Base-by-base conservation (phyloP, 345 rosid species). In the Brassica carinata region DNA sequence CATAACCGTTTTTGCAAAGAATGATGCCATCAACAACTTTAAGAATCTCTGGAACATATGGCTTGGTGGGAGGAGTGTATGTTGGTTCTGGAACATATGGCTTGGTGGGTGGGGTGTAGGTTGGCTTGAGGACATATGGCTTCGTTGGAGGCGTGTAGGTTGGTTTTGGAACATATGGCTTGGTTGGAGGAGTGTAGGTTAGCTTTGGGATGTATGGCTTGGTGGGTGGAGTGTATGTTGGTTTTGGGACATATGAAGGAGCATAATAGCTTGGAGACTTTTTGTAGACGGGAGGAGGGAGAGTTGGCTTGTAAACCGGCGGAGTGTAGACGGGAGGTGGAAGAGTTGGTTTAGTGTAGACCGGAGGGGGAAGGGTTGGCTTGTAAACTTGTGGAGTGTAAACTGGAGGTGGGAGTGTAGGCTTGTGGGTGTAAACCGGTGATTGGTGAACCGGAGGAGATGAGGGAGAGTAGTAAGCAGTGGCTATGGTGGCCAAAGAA, bases 1-100 rank as follows among this genome's bases (percentile, higher is more conserved):
- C 69, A 48, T 74, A 33, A 48, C 83, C 85, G 5, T 81, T 72
- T 79, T 78, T 84, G 57, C 92, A 89, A 59, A 85, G 81, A 71
- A 84, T 79, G 76, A 84, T 75, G 9, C 92, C 90, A 77, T 81
- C 75, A 82, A 86, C 64, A 27, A 64, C 45, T 53, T 48, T 55
- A 31, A 29, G 1, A 3, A 65, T 65, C 45, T 71, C 40, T 19
- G 23, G 23, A 19, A 19, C 53, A 45, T 45, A 45, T 45, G 53
- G 53, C n/a, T 45, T 45, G n/a, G 53, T 45, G 53, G 53, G n/a
- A 2, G 53, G 53, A 13, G 53, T 3, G 53, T 45, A 45, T 13
- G 53, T 45, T 45, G 53, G 53, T 4, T 45, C 13, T 45, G 53
- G 53, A 2, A 45, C 53, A 11, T 45, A 45, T 45, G n/a, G 53